phyloP scores from a whole-genome alignment of 202 grass and related monocot species.

The Setaria viridis region DNA sequence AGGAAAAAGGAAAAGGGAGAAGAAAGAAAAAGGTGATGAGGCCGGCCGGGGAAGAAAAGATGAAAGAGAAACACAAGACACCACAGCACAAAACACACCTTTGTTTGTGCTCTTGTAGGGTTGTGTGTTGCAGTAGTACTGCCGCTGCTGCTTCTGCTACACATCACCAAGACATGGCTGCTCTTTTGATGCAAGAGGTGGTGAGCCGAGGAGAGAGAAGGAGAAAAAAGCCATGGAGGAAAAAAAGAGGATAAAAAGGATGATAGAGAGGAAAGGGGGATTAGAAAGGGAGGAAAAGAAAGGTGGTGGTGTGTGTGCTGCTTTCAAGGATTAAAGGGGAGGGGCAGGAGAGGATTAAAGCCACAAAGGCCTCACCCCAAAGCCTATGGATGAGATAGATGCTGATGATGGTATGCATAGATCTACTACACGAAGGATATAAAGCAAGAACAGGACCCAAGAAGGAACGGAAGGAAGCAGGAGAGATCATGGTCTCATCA shows the following conservation, averaged over 20 bases:
- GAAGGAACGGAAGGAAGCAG: conserved; percentile 32
- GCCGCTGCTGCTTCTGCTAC: conserved; percentile 53
- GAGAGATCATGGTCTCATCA: conserved; percentile 47
- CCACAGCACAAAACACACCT: conserved; percentile 66
- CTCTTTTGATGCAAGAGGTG: conserved; percentile 70
- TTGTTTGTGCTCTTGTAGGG: conserved; percentile 78
- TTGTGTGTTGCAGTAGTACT: conserved; percentile 54
- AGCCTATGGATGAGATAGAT: conserved; percentile 65
- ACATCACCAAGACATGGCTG: conserved; percentile 68
- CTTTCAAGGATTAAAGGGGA: conserved; percentile 78
- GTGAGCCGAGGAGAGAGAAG: conserved; percentile 51
- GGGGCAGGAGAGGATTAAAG: conserved; percentile 75
- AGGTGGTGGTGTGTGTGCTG: conserved; percentile 63
- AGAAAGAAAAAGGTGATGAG: conserved; percentile 59
- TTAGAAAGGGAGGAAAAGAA: conserved; percentile 63
- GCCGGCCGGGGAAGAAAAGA: conserved; percentile 54
- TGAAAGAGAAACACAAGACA: conserved; percentile 60
- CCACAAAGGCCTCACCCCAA: conserved; percentile 52
- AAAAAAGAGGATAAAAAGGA: conserved; percentile 69
- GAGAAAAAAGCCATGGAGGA: conserved; percentile 48
- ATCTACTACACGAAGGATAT: conserved; percentile 65
- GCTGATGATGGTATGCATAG: conserved; percentile 63
- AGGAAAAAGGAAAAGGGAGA: conserved; percentile 47
- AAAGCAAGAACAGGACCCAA: conserved; percentile 48
- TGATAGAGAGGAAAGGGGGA: conserved; percentile 67